Percentiles rank a stretch among this genome's conserved stretches.
Conservation (phyloP, 2,329 filamentous ascomycete species). For the Rutstroemia sp. region DNA sequence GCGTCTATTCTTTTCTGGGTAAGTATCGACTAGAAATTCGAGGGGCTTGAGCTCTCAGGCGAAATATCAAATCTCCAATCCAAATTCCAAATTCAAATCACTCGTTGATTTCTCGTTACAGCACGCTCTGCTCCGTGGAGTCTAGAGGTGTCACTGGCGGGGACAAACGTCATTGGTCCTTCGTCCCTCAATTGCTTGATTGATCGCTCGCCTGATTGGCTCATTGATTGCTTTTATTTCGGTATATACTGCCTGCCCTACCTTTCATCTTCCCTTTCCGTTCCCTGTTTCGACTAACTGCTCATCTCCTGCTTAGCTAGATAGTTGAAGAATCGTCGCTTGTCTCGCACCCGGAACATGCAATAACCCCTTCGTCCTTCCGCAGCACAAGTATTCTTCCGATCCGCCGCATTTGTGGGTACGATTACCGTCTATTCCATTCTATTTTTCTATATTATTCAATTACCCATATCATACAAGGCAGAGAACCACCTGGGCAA, state of each 20-base stretch:
- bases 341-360: constrained; percentile 1
- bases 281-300: background rate
- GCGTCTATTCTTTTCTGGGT: background rate
- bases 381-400: constrained; percentile 9
- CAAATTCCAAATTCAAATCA: too few relatives aligned
- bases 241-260: background rate
- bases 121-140: too few relatives aligned
- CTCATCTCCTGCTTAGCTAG: background rate
- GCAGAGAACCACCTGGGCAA: constrained; percentile 1
- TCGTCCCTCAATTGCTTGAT: too few relatives aligned
- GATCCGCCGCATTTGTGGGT: background rate
- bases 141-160: too few relatives aligned
- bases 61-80: too few relatives aligned
- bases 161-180: too few relatives aligned
- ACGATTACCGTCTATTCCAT: background rate
- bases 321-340: background rate
- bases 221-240: background rate
- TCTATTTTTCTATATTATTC: background rate
- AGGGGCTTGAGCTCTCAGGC: too few relatives aligned
- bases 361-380: constrained; percentile 5
- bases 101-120: too few relatives aligned
- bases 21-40: too few relatives aligned
- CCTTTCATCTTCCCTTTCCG: background rate
- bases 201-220: background rate
- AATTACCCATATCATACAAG: background rate